phyloP scores from a whole-genome alignment of 1,139 yeast species.

The Geotrichum europaeum region DNA sequence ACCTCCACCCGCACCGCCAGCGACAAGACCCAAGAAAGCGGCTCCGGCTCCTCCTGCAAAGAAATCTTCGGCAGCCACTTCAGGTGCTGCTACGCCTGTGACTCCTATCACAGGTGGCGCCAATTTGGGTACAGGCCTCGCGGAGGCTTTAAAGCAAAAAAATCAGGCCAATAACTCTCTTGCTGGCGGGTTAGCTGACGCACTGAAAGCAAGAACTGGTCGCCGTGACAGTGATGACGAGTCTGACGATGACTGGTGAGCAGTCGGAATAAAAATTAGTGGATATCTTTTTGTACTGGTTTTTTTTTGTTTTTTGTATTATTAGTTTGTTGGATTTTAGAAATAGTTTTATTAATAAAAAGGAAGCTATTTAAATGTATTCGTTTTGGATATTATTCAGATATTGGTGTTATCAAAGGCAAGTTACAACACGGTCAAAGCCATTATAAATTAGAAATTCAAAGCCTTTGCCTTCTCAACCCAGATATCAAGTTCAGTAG shows the following conservation, averaged over 20 bases:
- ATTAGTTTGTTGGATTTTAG: not conserved
- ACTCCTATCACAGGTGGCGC: constrained; percentile 22
- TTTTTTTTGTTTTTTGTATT: not conserved
- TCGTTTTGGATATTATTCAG: not conserved
- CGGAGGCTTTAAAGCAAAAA: constrained; percentile 61
- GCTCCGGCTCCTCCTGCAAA: constrained; percentile 11
- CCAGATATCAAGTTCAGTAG: constrained; percentile 22
- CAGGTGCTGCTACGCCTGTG: constrained; percentile 25
- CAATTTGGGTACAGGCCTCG: constrained; percentile 57
- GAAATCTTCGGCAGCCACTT: constrained; percentile 19
- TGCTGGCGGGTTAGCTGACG: constrained; percentile 87
- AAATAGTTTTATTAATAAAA: not conserved
- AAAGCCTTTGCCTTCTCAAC: constrained; percentile 15
- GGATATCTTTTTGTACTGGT: not conserved
- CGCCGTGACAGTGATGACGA: constrained; percentile 76
- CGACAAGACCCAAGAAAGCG: not conserved
- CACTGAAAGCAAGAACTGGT: constrained; percentile 77
- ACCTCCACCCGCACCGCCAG: constrained; percentile 3
- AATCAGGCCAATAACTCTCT: constrained; percentile 61
- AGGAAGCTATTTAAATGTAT: not conserved
- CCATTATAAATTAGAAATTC: not conserved
- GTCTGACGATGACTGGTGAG: constrained; percentile 48
- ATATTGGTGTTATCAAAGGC: not conserved
- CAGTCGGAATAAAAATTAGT: constrained; percentile 1
- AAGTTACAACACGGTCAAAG: not conserved